phyloP scores from a whole-genome alignment of 2,329 filamentous ascomycete species.

The Trichoderma breve region DNA sequence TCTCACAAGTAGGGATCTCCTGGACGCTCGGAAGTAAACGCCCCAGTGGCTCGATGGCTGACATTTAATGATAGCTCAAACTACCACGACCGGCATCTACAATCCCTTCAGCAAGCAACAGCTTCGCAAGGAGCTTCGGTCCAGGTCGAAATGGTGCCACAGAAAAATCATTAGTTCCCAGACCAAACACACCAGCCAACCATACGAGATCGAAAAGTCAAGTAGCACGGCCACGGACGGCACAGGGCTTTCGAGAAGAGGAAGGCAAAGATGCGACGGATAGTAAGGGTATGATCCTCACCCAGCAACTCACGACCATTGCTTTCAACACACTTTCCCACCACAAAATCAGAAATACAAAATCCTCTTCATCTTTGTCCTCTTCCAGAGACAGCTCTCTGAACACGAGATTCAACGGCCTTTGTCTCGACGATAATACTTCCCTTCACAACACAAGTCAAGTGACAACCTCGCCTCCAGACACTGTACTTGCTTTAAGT shows the following conservation, averaged over 20 bases:
- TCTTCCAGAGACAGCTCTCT: conserved; percentile 47
- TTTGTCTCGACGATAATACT: conserved; percentile 41
- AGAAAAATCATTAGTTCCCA: conserved; percentile 52
- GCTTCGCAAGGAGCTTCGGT: conserved; percentile 58
- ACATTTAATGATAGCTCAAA: conserved; percentile 33
- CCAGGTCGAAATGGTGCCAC: conserved; percentile 48
- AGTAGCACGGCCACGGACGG: conserved; percentile 38
- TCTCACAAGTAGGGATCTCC: conserved; percentile 31
- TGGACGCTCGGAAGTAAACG: neutral
- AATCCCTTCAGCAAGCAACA: conserved; percentile 40
- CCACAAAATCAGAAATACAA: conserved; percentile 30
- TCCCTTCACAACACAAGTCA: conserved; percentile 38
- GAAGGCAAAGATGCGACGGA: conserved; percentile 37
- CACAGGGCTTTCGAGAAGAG: conserved; percentile 41
- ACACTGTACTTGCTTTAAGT: conserved; percentile 22
- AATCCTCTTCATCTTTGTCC: conserved; percentile 29
- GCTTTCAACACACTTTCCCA: conserved; percentile 24
- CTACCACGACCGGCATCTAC: conserved; percentile 40
- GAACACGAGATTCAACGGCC: conserved; percentile 35
- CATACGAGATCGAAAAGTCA: conserved; percentile 45
- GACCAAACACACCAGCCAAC: conserved; percentile 46
- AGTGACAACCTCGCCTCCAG: conserved; percentile 42
- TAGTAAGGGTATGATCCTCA: conserved; percentile 37
- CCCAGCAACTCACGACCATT: conserved; percentile 17
- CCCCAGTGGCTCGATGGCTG: neutral